Evolutionary conservation across 352 stramenopile species (phyloP), one percentile per base, ranked within the genome.

Genomic region (Globisporangium radiosum): DNA sequence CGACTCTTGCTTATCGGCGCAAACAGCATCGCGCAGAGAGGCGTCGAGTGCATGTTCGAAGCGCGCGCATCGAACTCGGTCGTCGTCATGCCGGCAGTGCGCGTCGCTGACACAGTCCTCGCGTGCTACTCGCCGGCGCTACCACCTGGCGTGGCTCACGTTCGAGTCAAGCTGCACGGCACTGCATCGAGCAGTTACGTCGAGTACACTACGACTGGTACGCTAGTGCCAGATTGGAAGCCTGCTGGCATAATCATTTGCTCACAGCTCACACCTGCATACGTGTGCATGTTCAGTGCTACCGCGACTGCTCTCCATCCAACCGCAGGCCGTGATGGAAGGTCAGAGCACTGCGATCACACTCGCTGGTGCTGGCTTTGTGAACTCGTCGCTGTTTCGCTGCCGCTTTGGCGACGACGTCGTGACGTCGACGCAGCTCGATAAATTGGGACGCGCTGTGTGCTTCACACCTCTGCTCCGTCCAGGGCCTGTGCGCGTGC

Each of bases 1-100:
- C 36, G 58, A 25, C 43, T 63, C 15, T 19, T 63, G 19, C 15
- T 63, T 25, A 11, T 13, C 7, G 50, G 58, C 14, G 15, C 49
- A 15, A 63, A 56, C 50, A 33, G 4, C n/a, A 63, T 63, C 36
- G 50, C 58, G 14, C 44, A 47, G 13, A 42, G 51, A 7, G 43
- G 42, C n/a, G 58, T 54, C 44, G 19, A 47, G 11, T 63, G 58
- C n/a, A 33, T 63, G 5, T 63, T 63, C 25, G 51, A 63, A 25
- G 37, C 51, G 3, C 2, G 17, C 17, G 17, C 17, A 19, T 19
- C 17, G 17, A 52, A 47, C 5, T 47, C 11, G 7, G 47, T 13
- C 5, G 14, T 54, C 10, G 42, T 13, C 4, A 47, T 44, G 33
- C 25, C 51, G 38, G 58, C 58, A 15, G 13, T 58, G 5, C 52